Evolutionary conservation across 202 grass and related monocot species (phyloP).

Genomic region (Saccharum hybrid): DNA sequence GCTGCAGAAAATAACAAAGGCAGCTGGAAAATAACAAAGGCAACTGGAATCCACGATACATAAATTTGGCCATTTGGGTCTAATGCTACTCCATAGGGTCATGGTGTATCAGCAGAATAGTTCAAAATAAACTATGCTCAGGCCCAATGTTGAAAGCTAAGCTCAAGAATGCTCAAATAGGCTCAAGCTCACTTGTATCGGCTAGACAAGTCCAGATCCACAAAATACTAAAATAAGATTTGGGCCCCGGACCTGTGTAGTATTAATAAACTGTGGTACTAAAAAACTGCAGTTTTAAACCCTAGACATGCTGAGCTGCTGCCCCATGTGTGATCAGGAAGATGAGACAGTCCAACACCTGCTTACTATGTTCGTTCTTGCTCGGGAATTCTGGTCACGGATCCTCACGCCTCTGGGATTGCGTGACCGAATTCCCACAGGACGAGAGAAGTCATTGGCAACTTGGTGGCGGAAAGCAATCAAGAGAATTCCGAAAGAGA

Average conservation of each 20-base stretch:
- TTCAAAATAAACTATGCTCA: slow-evolving; percentile 3
- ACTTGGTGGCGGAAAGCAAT: too few species aligned
- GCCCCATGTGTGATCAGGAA: too few species aligned
- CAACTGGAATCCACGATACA: neutral
- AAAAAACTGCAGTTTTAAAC: too few species aligned
- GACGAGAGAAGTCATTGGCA: too few species aligned
- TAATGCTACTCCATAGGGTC: neutral
- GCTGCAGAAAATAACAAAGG: neutral
- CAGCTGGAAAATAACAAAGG: neutral
- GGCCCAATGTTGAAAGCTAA: neutral
- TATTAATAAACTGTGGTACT: too few species aligned
- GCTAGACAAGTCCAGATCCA: neutral
- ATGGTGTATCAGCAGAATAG: slow-evolving; percentile 1
- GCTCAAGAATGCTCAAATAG: neutral
- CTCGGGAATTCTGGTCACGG: too few species aligned
- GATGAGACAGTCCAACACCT: too few species aligned
- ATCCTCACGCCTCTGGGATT: neutral
- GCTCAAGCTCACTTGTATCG: neutral
- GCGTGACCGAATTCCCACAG: too few species aligned
- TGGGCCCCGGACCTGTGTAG: neutral
- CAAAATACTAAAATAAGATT: neutral
- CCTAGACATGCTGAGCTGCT: too few species aligned
- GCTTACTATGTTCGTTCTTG: too few species aligned
- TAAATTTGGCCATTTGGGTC: neutral
- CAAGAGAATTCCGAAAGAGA: too few species aligned